Base-by-base conservation (phyloP, 768 basidiomycete genomes). In the Ramaria sp. region DNA sequence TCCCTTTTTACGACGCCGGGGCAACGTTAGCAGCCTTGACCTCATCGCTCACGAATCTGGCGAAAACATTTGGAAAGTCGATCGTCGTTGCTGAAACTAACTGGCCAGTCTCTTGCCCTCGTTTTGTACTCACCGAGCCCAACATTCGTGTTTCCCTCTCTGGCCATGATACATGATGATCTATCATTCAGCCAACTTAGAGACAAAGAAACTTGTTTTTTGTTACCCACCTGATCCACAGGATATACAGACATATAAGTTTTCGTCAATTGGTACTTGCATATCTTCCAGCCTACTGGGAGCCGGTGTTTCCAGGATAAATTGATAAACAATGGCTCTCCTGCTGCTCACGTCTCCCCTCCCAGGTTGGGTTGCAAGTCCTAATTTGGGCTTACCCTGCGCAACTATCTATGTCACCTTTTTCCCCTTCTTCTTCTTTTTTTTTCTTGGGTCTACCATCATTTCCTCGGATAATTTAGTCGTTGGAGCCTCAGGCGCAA, bases 51-150 rank as follows among this genome's bases (percentile, higher is more conserved):
- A 74, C 73, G 41, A 71, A 70, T 34, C 67, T 78, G 50, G 73
- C 75, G 5, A 74, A 71, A 50, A 71, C 69, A 45, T 75, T 69
- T 52, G 68, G 65, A 41, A 81, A 83, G 73, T 68, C 76, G 48
- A 66, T 82, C 45, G 75, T 82, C 65, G 74, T 82, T 18, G 80
- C 78, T 5, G 82, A 82, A 64, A 82, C 81, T 4, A 77, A 83
- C 64, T 83, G 79, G 79, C 78, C 81, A 0, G 76, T 65, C 10
- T 60, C 64, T 1, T 81, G 79, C 58, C 56, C 63, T 20, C 60
- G 65, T 67, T 74, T 60, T 67, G 71, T 20, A 61, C 59, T 81
- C 61, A 78, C 76, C 56, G 72, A 77, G 50, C 64, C 67, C 3
- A 69, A 71, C 5, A 70, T 81, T 52, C 63, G 79, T 0, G 67